These are phyloP conservation scores for Arthrobotrys sphaeroides DNA, from an alignment of 2,329 filamentous ascomycete species.

Conservation along the genomic window DNA sequence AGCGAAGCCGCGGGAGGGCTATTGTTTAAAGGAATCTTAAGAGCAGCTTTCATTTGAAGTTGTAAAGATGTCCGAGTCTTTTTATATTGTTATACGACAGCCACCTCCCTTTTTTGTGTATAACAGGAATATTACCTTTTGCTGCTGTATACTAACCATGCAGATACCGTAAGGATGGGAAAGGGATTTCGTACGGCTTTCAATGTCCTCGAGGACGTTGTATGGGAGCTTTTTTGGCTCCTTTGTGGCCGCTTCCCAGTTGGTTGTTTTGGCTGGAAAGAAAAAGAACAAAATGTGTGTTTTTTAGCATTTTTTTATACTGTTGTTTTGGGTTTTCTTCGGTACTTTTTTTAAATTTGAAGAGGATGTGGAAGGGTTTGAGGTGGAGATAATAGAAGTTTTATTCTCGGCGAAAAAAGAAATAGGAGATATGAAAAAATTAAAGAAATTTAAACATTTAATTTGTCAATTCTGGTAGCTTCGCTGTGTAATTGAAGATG, in stretches of 20 bases:
- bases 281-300: not conserved
- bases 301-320: not conserved
- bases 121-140: not conserved
- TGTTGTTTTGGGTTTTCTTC: not conserved
- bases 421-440: no score
- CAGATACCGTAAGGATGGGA: no score
- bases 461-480: no score
- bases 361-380: no score
- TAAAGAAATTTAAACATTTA: no score
- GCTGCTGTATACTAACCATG: not conserved
- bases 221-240: not conserved
- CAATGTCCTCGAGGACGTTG: no score
- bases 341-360: not conserved
- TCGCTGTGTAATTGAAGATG: no score
- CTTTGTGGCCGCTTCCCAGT: no score
- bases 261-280: not conserved
- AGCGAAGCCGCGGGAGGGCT: not conserved
- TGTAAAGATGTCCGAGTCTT: no score
- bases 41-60: not conserved
- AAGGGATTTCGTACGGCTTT: no score
- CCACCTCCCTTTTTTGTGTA: no score
- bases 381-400: not conserved
- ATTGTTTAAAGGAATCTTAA: not conserved
- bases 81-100: not conserved
- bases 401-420: not conserved